Evolutionary conservation across 495 filamentous ascomycete genomes (phyloP), one percentile per base, ranked within the genome.

Genomic region (Aspergillus baeticus): DNA sequence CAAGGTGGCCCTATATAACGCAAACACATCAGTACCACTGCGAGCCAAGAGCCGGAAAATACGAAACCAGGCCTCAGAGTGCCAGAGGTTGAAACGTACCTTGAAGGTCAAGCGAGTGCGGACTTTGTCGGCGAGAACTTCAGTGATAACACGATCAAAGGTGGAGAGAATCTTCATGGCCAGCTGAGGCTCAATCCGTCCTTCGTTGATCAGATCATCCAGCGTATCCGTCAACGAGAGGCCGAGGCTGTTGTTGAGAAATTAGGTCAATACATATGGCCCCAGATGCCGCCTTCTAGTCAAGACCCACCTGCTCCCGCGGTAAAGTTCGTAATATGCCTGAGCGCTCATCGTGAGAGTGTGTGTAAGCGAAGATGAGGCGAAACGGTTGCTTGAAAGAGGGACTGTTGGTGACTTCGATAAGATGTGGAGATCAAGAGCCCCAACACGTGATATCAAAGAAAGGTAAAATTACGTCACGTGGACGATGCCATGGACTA

Each of bases 151-250:
- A 52, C 88, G 84, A 69, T 99, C 95, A 73, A 96, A 98, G 74
- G 94, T 91, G 47, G 83, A 84, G 47, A 99, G 80, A 51, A 99
- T 90, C 80, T 96, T 96, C 91, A 97, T 97, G 29, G 95, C 95
- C 35, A 98, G 85, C 73, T 99, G 95, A 17, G 95, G 95, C 73
- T 96, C 92, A 72, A 99, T 97, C 37, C 88, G 87, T 55, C 90
- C 87, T 52, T 90, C 86, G 64, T 88, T 92, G 74, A 99, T 96
- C 59, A 98, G 77, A 57, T 96, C 90, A 73, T 99, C 95, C 53
- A 99, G 90, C 22, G 92, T 94, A 76, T 99, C 95, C 47, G 91
- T 96, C 61, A 99, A 81, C 23, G 93, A 84, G 61, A 88, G 78
- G 49, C 94, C 94, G 70, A 99, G 86, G 72, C 95, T 98, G 74